phyloP scores from a whole-genome alignment of 495 filamentous ascomycete species.

The Aspergillus panamensis region DNA sequence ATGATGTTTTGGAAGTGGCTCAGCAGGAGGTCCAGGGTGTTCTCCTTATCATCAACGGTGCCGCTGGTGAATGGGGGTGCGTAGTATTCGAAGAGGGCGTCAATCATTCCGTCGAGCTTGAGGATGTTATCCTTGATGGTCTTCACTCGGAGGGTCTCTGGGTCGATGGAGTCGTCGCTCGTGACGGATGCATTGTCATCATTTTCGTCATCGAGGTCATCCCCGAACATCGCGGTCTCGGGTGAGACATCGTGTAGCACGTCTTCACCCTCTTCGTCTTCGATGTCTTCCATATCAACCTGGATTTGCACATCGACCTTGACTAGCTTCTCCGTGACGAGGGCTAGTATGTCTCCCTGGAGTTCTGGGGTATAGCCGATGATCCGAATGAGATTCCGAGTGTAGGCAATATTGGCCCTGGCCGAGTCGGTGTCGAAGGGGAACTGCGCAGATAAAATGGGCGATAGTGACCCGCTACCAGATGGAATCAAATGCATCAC shows the following conservation, averaged over 20 bases:
- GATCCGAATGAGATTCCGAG: slow-evolving; percentile 72
- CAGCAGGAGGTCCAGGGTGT: slow-evolving; percentile 67
- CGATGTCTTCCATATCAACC: slow-evolving; percentile 82
- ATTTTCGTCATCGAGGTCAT: slow-evolving; percentile 55
- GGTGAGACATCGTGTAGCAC: slow-evolving; percentile 37
- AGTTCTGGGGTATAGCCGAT: slow-evolving; percentile 74
- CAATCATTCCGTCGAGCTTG: slow-evolving; percentile 91
- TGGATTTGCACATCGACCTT: slow-evolving; percentile 95
- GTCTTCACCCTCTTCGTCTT: slow-evolving; percentile 63
- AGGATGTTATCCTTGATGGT: slow-evolving; percentile 73
- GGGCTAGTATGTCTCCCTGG: slow-evolving; percentile 73
- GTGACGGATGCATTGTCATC: slow-evolving; percentile 54
- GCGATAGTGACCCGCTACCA: slow-evolving; percentile 64
- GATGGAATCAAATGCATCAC: slow-evolving; percentile 74
- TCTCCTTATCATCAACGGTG: slow-evolving; percentile 43
- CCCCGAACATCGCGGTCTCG: slow-evolving; percentile 33
- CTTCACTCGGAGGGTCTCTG: slow-evolving; percentile 48
- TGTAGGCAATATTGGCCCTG: slow-evolving; percentile 68
- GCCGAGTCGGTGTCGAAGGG: slow-evolving; percentile 71
- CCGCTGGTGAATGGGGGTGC: slow-evolving; percentile 59
- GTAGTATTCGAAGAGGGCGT: slow-evolving; percentile 83
- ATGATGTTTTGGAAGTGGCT: slow-evolving; percentile 81
- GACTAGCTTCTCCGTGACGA: slow-evolving; percentile 79
- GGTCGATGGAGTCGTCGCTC: slow-evolving; percentile 45
- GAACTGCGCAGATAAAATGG: slow-evolving; percentile 62